Evolutionary conservation across 2,329 filamentous ascomycete genomes (phyloP).

Genomic region (Paecilomyces formosus): DNA sequence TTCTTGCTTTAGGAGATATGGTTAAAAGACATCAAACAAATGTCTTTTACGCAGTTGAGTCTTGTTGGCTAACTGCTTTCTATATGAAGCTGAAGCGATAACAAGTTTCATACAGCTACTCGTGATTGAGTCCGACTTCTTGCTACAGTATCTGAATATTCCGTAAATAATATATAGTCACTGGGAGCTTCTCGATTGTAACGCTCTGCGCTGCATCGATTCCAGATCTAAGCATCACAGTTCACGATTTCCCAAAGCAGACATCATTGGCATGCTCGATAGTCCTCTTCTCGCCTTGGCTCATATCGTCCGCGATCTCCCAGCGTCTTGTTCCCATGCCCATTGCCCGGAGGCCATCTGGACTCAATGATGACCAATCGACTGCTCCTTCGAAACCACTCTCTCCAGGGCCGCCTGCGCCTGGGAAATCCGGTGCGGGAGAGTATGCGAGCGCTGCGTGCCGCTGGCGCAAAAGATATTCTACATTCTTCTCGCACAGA

Average conservation of each 20-base stretch:
- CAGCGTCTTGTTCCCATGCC: slow-evolving; percentile 46
- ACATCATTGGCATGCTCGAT: slow-evolving; percentile 48
- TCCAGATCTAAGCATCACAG: neutral
- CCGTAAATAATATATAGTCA: neutral
- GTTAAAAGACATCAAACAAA: too few species aligned
- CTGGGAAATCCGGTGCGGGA: slow-evolving; percentile 64
- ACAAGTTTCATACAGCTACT: too few species aligned
- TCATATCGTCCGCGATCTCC: slow-evolving; percentile 40
- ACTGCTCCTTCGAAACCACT: slow-evolving; percentile 29
- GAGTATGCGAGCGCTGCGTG: slow-evolving; percentile 62
- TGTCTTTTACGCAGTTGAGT: too few species aligned
- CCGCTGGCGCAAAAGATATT: slow-evolving; percentile 63
- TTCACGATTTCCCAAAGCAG: slow-evolving; percentile 33
- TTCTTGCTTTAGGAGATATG: neutral
- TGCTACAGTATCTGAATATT: neutral
- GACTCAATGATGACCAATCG: slow-evolving; percentile 32
- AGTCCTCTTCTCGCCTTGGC: slow-evolving; percentile 43
- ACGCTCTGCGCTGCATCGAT: neutral
- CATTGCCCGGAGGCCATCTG: slow-evolving; percentile 48
- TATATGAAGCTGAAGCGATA: too few species aligned
- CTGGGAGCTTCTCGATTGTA: neutral
- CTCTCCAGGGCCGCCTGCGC: slow-evolving; percentile 40
- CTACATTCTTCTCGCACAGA: slow-evolving; percentile 64
- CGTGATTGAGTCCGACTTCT: too few species aligned
- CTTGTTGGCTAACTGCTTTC: too few species aligned